Conservation (phyloP, 768 basidiomycete species). For the Agaricus blazei region DNA sequence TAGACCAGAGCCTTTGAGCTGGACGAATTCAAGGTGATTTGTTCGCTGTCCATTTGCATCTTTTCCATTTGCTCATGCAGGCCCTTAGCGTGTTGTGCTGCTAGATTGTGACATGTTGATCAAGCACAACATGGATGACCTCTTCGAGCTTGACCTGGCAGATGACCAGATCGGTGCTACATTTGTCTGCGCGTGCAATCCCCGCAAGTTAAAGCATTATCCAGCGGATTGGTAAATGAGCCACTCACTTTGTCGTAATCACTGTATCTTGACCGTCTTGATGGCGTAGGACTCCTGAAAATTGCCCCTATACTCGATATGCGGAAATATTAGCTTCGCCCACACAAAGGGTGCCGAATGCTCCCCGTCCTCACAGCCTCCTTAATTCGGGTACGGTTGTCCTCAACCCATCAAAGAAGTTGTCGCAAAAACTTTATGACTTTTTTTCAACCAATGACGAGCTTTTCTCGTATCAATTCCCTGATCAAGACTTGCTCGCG, state of each 20-base stretch:
- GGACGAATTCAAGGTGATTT: conserved; percentile 56
- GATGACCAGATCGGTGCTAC: conserved; percentile 78
- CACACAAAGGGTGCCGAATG: conserved; percentile 25
- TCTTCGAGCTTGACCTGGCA: conserved; percentile 56
- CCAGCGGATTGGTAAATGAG: conserved; percentile 75
- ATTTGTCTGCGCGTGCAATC: conserved; percentile 95
- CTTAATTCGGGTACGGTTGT: conserved; percentile 92
- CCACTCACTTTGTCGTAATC: conserved; percentile 9
- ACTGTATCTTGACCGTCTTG: conserved; percentile 4
- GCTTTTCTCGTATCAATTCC: conserved; percentile 52
- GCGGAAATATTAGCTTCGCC: conserved; percentile 38
- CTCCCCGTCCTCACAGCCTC: conserved; percentile 73
- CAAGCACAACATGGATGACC: conserved; percentile 74
- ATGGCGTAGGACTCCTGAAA: conserved; percentile 76
- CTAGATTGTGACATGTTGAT: conserved; percentile 90
- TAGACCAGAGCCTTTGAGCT: conserved; percentile 55
- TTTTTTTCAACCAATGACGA: conserved; percentile 45
- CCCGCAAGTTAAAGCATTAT: conserved; percentile 77
- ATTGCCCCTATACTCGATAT: conserved; percentile 76
- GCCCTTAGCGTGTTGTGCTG: conserved; percentile 63
- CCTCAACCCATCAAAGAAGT: conserved; percentile 62
- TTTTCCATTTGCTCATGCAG: not conserved
- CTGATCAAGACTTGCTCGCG: conserved; percentile 91
- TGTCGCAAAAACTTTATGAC: conserved; percentile 47
- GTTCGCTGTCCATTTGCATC: not conserved